These are phyloP conservation scores for Lactifluus volemus DNA, from an alignment of 768 basidiomycete genomes.

Conservation along the genomic window DNA sequence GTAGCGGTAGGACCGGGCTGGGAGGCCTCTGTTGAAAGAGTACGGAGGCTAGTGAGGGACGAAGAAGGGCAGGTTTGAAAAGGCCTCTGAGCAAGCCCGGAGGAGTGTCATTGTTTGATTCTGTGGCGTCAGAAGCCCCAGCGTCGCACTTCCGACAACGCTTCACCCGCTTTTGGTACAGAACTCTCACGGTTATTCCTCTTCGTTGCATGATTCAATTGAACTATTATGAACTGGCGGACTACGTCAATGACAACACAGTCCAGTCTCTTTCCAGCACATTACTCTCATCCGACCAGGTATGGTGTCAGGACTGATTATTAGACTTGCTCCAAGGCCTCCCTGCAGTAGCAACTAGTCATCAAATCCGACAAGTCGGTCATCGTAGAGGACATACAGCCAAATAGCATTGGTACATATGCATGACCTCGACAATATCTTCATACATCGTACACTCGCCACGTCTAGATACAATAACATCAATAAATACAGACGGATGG, in stretches of 20 bases:
- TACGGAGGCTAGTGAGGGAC: conserved; percentile 10
- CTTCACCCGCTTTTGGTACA: not conserved
- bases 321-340: too few species aligned
- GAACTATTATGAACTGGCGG: too few species aligned
- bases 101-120: conserved; percentile 41
- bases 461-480: not conserved
- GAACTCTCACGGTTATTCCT: not conserved
- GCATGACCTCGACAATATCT: too few species aligned
- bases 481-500: not conserved
- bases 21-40: conserved; percentile 21
- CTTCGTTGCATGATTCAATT: too few species aligned
- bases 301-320: too few species aligned
- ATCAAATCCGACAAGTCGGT: too few species aligned
- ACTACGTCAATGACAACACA: too few species aligned
- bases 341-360: too few species aligned
- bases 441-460: not conserved
- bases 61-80: conserved; percentile 20
- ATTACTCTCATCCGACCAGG: not conserved
- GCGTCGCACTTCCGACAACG: not conserved
- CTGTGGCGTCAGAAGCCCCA: not conserved
- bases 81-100: conserved; percentile 31
- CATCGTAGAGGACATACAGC: not conserved
- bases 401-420: too few species aligned
- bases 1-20: conserved; percentile 23
- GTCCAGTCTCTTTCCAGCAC: too few species aligned